Conservation (phyloP, 805 yeast genomes). For the Nakazawaea pomicola region DNA sequence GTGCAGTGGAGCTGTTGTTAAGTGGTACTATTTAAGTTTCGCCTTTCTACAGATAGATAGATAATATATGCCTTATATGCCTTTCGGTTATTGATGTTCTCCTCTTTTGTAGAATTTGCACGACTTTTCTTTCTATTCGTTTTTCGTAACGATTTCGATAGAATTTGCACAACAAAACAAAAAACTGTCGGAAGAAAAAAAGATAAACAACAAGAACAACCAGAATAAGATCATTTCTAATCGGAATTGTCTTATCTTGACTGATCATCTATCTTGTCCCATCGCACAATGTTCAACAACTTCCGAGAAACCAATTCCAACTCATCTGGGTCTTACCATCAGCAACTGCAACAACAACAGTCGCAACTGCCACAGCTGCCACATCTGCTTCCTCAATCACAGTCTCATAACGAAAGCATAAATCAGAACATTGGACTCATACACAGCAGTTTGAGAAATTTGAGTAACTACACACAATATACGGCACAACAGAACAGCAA, state of each 20-base stretch:
- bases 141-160: neutral
- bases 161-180: neutral
- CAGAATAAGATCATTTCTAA: neutral
- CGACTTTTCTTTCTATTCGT: too few species aligned
- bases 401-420: neutral
- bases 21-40: constrained; percentile 49
- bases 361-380: neutral
- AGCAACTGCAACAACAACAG: neutral
- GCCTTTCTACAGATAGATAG: too few species aligned
- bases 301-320: neutral
- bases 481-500: constrained; percentile 3
- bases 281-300: constrained; percentile 6
- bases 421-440: constrained; percentile 5
- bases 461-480: constrained; percentile 8
- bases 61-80: too few species aligned
- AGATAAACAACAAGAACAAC: neutral
- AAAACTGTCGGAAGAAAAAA: neutral
- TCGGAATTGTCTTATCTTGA: neutral
- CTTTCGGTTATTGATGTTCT: too few species aligned
- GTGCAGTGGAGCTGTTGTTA: constrained; percentile 85
- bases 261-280: too few species aligned
- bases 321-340: neutral
- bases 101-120: neutral
- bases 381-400: constrained; percentile 1
- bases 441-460: constrained; percentile 8